Conservation (phyloP, 495 filamentous ascomycete genomes). For the Arthonia radiata region DNA sequence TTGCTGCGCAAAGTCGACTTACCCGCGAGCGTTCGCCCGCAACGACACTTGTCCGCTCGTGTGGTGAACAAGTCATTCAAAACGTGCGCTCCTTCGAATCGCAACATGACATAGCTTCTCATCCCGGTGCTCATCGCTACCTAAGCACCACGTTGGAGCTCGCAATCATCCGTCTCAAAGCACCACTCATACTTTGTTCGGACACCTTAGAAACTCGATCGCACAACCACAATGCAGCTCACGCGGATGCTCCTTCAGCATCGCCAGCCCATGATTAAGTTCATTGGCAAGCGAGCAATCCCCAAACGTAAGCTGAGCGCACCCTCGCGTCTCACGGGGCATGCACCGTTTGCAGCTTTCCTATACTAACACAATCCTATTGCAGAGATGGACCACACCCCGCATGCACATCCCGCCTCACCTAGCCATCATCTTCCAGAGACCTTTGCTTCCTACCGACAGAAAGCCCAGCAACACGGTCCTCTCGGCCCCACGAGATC, state of each 20-base stretch:
- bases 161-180: too few species aligned
- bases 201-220: too few species aligned
- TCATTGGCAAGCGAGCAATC: constrained; percentile 64
- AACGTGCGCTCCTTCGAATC: too few species aligned
- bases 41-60: too few species aligned
- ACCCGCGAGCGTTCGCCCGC: too few species aligned
- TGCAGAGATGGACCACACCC: constrained; percentile 45
- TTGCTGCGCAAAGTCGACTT: too few species aligned
- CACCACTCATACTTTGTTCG: too few species aligned
- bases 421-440: constrained; percentile 28
- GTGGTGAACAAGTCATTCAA: too few species aligned
- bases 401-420: constrained; percentile 27
- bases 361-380: constrained; percentile 3
- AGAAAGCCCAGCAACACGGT: constrained; percentile 81
- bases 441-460: constrained; percentile 76
- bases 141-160: too few species aligned
- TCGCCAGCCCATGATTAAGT: constrained; percentile 59
- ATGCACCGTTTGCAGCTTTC: neutral
- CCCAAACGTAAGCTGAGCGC: constrained; percentile 37
- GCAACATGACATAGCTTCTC: too few species aligned
- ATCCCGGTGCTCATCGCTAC: too few species aligned
- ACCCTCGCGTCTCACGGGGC: constrained; percentile 1
- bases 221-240: neutral
- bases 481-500: constrained; percentile 37
- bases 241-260: neutral